Base-by-base conservation (phyloP, 371 early-diverging fungal species). In the Nematocida ausubeli region DNA sequence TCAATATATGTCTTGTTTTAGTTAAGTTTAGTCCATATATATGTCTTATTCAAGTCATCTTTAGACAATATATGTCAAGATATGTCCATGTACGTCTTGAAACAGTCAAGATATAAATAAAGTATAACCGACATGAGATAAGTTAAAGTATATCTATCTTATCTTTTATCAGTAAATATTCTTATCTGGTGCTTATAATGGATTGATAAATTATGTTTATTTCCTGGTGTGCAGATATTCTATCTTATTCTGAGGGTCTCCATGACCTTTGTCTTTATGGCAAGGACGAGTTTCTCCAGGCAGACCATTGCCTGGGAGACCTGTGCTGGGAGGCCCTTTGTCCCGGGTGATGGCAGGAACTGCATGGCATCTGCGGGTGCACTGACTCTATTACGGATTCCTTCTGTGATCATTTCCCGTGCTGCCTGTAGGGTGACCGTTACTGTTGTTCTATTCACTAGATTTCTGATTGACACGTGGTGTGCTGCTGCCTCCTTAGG, bases 401-500 rank as follows among this genome's bases (percentile, higher is more conserved):
- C 51, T 22, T 51, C 19, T 9, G n/a, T 16, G 24, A 75, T 34
- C 32, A 64, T 49, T 4, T 28, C 26, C 12, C 7, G 12, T 7
- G 78, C 78, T 28, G 37, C 26, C 3, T 19, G 3, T 7, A 55
- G 40, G 3, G 66, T 16, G 19, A 75, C 2, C 7, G 35, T 16
- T 24, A 26, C 1, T 9, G 63, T 24, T 26, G 52, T 37, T 39
- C 30, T 30, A 7, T 26, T 9, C 6, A 4, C 12, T 32, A 70
- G 35, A 24, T 80, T 80, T 19, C 85, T 65, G 2, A 86, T 39
- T 58, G 81, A 80, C 81, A 98, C 94, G 9, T 91, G 89, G 32
- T 88, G 81, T 39, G 90, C 89, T 19, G 87, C 83, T 83, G 88
- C 88, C 86, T 98, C 99, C 83, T 93, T 91, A 37, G 88, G 89